phyloP scores from a whole-genome alignment of 305 asterid species.

The Caryopteris hybrid region DNA sequence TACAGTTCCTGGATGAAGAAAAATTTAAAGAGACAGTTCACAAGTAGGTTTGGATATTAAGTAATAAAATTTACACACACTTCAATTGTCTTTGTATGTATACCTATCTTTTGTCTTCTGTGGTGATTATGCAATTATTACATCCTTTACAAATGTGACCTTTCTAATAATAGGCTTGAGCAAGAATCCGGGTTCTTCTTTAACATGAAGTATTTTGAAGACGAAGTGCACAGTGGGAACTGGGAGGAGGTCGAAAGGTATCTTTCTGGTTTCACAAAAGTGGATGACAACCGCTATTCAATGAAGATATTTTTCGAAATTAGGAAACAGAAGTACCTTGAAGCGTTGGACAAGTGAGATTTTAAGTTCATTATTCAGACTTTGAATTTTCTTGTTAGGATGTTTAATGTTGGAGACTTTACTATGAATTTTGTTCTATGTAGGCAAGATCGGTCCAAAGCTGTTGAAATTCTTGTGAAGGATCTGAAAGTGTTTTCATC shows the following conservation, averaged over 20 bases:
- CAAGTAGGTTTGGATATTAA: conserved; percentile 67
- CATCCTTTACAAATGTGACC: conserved; percentile 10
- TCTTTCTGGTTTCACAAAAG: conserved; percentile 90
- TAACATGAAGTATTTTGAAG: conserved; percentile 92
- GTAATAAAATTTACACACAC: no score
- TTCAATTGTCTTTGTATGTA: no score
- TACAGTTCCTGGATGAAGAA: conserved; percentile 91
- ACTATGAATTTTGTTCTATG: conserved; percentile 6
- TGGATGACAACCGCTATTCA: conserved; percentile 86
- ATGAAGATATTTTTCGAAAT: conserved; percentile 93
- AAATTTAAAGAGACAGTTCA: conserved; percentile 87
- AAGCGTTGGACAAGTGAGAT: conserved; percentile 86
- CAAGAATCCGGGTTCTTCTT: conserved; percentile 96
- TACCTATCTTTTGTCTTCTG: conserved; percentile 18
- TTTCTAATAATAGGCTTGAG: conserved; percentile 65
- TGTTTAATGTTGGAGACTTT: neutral
- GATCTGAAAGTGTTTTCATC: conserved; percentile 91
- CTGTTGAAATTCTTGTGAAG: conserved; percentile 82
- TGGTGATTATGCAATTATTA: conserved; percentile 8
- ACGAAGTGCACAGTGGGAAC: conserved; percentile 84
- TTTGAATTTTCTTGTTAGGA: conserved; percentile 11
- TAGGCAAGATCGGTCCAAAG: conserved; percentile 82
- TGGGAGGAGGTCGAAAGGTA: conserved; percentile 96
- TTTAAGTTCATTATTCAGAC: neutral
- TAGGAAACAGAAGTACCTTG: conserved; percentile 95